These are phyloP conservation scores for Orbilia ellipsospora DNA, from an alignment of 2,329 filamentous ascomycete genomes.

Conservation along the genomic window DNA sequence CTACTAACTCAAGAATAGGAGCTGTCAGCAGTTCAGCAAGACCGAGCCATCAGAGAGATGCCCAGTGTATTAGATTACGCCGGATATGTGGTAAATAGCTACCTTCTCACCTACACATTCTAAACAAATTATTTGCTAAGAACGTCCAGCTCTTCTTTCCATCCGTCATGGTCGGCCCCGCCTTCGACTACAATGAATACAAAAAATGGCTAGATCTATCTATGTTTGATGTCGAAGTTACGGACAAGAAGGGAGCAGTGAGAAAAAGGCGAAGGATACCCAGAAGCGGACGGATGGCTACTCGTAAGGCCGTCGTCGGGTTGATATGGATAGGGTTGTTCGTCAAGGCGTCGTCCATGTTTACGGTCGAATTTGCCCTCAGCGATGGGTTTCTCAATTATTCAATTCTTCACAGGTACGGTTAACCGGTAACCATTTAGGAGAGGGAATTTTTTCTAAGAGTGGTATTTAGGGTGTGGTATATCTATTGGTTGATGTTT, in stretches of 20 bases:
- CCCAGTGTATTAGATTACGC: slow-evolving; percentile 82
- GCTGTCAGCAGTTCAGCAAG: slow-evolving; percentile 87
- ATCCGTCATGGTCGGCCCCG: slow-evolving; percentile 85
- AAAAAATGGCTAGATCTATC: slow-evolving; percentile 89
- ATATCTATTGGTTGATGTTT: slow-evolving; percentile 84
- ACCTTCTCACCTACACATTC: too few species aligned
- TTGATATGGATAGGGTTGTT: slow-evolving; percentile 83
- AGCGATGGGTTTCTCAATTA: slow-evolving; percentile 75
- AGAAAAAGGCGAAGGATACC: slow-evolving; percentile 92
- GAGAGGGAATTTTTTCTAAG: background rate
- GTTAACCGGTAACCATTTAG: background rate
- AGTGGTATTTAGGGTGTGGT: slow-evolving; percentile 68
- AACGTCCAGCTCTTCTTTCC: slow-evolving; percentile 80
- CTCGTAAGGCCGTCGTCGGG: slow-evolving; percentile 78
- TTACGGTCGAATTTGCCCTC: slow-evolving; percentile 73
- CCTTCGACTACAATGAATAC: slow-evolving; percentile 96
- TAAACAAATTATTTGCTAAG: slow-evolving; percentile 10
- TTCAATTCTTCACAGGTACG: slow-evolving; percentile 72
- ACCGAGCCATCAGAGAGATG: slow-evolving; percentile 78
- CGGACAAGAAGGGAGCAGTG: slow-evolving; percentile 86
- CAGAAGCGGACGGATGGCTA: slow-evolving; percentile 85
- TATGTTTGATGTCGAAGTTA: slow-evolving; percentile 90
- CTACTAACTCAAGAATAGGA: slow-evolving; percentile 65
- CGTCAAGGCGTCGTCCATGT: slow-evolving; percentile 76
- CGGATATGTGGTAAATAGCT: slow-evolving; percentile 74